Base-by-base conservation (phyloP, 768 basidiomycete species). In the Podaxis mareebaensis region DNA sequence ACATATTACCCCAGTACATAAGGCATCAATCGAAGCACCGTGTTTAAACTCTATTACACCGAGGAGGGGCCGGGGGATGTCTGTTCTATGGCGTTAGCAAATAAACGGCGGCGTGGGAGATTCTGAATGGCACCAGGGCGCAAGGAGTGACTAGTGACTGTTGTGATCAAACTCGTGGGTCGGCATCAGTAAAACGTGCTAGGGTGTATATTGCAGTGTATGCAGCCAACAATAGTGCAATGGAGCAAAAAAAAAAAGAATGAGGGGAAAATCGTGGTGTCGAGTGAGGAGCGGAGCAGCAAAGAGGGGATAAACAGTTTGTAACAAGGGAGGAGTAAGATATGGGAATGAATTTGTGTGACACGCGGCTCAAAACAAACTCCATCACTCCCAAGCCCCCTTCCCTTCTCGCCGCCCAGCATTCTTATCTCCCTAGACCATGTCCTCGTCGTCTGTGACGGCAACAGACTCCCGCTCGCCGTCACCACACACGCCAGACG, bases 401-500 rank as follows among this genome's bases (percentile, higher is more conserved):
- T 64, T 42, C 39, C 49, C 55, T 62, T 66, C 65, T 60, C 67
- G 33, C 67, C 57, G 55, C 64, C 44, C 44, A 46, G 20, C 17
- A 3, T 6, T 57, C 26, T 63, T 65, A 64, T 52, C 61, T 40
- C 63, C 67, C 58, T 67, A 48, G 67, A 67, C 65, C 71, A 87
- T 87, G 87, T 86, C 87, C 66, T 83, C 86, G 64, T 83, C 87
- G 68, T 82, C 87, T 12, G 75, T 81, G 46, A 79, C 85, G 20
- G 80, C 80, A 30, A 75, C 79, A 64, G 79, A 77, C 70, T 90
- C 91, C 59, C 87, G 91, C 51, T 91, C 90, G 3, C 82, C 89
- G 1, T 91, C 91, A 0, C 91, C 91, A 5, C 75, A 79, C 52
- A 91, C 90, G 0, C 89, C 91, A 58, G 88, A 88, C 56, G 75